Conservation (phyloP, 1,284 basidiomycete species). For the Malassezia equina region DNA sequence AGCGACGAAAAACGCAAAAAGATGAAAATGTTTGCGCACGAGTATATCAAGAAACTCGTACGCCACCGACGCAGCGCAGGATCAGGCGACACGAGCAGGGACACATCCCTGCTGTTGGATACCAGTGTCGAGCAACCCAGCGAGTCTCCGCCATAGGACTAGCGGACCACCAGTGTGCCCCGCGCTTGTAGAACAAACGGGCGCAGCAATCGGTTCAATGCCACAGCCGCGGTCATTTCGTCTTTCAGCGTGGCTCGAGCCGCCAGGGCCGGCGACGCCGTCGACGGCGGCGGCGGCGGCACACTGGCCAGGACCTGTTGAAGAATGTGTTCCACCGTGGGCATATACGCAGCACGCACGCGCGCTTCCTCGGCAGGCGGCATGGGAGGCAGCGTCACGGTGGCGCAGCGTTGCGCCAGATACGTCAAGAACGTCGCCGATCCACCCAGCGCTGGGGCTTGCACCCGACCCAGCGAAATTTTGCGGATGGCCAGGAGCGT, state of each 20-base stretch:
- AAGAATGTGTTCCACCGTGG: not conserved
- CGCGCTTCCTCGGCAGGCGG: not conserved
- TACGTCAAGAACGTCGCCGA: not conserved
- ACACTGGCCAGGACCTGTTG: slow-evolving; percentile 1
- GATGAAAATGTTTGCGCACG: slow-evolving; percentile 86
- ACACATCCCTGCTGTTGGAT: not conserved
- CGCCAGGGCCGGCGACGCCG: slow-evolving; percentile 1
- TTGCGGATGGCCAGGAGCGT: slow-evolving; percentile 9
- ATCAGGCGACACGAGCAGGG: not conserved
- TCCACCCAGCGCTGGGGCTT: slow-evolving; percentile 4
- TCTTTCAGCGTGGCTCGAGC: slow-evolving; percentile 1
- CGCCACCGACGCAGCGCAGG: not conserved
- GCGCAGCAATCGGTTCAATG: slow-evolving; percentile 6
- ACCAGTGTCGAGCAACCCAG: not conserved
- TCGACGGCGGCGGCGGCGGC: not conserved
- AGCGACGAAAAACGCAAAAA: slow-evolving; percentile 76
- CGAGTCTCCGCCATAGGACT: slow-evolving; percentile 1
- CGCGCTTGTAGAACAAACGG: slow-evolving; percentile 7
- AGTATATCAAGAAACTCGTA: slow-evolving; percentile 53
- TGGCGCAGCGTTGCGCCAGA: not conserved
- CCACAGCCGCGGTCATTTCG: not conserved
- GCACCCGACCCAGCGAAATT: slow-evolving; percentile 1
- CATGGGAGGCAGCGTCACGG: not conserved
- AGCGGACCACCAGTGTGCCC: not conserved
- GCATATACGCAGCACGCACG: not conserved